A percentile compares a stretch with the other conserved stretches of the same genome.
Evolutionary conservation across 257 asterid genomes (phyloP).

Genomic region (Solanum tacnaense): DNA sequence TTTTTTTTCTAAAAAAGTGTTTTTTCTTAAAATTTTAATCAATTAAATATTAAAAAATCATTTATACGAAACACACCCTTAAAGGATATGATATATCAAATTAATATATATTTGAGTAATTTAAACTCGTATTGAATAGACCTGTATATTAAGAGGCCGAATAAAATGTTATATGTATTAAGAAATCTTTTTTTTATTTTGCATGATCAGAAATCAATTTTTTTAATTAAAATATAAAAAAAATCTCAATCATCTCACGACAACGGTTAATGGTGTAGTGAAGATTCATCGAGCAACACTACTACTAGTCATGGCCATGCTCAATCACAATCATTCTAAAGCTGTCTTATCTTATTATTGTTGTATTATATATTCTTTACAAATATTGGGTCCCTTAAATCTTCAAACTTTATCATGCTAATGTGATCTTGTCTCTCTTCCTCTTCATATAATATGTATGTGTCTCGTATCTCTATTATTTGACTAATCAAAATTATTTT

Average conservation of each 20-base stretch:
- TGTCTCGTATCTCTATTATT: not conserved
- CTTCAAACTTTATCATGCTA: constrained; percentile 28
- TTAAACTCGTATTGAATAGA: not conserved
- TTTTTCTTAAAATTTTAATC: not conserved
- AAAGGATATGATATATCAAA: not conserved
- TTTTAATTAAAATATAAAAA: not conserved
- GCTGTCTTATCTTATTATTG: not conserved
- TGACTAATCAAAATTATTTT: not conserved
- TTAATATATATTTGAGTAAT: not conserved
- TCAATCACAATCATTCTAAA: constrained; percentile 11
- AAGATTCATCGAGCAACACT: constrained; percentile 10
- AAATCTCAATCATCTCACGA: not conserved
- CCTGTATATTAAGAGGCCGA: fast-evolving
- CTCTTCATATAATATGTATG: not conserved
- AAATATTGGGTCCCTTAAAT: constrained; percentile 20
- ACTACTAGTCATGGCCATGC: constrained; percentile 6
- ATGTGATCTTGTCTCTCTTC: constrained; percentile 35
- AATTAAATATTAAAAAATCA: not conserved
- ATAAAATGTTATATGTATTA: not conserved
- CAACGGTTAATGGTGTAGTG: not conserved
- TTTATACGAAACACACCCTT: not conserved
- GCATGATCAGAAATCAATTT: fast-evolving
- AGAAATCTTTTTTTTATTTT: not conserved
- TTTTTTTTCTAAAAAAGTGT: not conserved
- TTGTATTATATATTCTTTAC: not conserved